Base-by-base conservation (phyloP, 2,329 filamentous ascomycete genomes). In the Didymella lethalis region DNA sequence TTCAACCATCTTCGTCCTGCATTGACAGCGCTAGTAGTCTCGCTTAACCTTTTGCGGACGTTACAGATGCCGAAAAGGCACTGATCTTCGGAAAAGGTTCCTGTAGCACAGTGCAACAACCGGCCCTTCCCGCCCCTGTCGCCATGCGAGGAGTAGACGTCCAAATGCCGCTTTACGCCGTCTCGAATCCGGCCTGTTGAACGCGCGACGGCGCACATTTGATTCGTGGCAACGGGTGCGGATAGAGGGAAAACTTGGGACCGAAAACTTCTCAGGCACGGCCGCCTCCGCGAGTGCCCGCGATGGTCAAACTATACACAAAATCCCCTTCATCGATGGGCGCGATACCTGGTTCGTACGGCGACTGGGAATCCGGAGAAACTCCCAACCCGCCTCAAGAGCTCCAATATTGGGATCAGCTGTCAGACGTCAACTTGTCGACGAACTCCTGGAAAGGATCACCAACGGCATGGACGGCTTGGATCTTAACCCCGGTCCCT, bases 91-190 rank as follows among this genome's bases (percentile, higher is more conserved):
- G 31, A 14, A 20, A 38, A 40, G 57, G 54, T 53, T 36, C 32
- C 32, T 36, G 16, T n/a, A 6, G 32, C 32, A 36, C 32, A n/a
- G 32, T 36, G 32, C 32, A 36, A 14, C 32, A 36, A 36, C 16
- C 16, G 32, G 8, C n/a, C 32, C 40, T 51, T 65, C 62, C 54
- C 50, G 48, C 29, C 45, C 54, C 51, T 47, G 32, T 53, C 46
- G 52, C 56, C 51, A 61, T 55, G 55, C 54, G 57, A 63, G n/a
- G 32, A n/a, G 16, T 28, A 34, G 31, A 32, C 31, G 36, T 47
- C 14, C 50, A 54, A 28, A 18, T 47, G 40, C 56, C 56, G 56
- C 46, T 47, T 18, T 49, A 54, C 41, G 46, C 50, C 56, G 47
- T 59, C 46, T 31, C 12, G 14, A 12, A 26, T 18, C 26, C 12